These are phyloP conservation scores for Amanita muscaria DNA, from an alignment of 768 basidiomycete species.

Conservation along the genomic window DNA sequence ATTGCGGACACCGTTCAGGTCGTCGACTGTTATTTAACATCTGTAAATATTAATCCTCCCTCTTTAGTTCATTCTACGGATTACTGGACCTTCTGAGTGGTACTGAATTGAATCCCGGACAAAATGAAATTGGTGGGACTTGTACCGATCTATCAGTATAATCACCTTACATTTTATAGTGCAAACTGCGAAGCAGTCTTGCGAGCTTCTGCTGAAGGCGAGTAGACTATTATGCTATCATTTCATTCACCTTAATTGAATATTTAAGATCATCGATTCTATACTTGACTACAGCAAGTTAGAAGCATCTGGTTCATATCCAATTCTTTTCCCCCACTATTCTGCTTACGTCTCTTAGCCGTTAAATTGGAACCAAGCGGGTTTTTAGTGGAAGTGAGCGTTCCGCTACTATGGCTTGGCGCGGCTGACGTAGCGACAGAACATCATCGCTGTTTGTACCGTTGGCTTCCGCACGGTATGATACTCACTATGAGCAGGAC, in stretches of 20 bases:
- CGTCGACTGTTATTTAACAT: not conserved
- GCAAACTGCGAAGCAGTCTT: constrained; percentile 72
- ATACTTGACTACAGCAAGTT: constrained; percentile 76
- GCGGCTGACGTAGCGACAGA: constrained; percentile 25
- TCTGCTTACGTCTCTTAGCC: constrained; percentile 28
- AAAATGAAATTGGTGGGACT: constrained; percentile 55
- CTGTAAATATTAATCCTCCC: constrained; percentile 2
- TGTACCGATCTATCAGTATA: not conserved
- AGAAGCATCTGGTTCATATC: constrained; percentile 52
- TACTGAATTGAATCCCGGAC: constrained; percentile 59
- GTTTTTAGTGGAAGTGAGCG: constrained; percentile 51
- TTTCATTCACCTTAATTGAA: not conserved
- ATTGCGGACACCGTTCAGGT: constrained; percentile 71
- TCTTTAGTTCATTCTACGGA: constrained; percentile 61
- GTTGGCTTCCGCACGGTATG: not conserved
- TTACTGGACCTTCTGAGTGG: constrained; percentile 65
- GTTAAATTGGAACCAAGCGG: constrained; percentile 62
- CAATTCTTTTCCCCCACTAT: not conserved
- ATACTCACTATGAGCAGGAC: constrained; percentile 33
- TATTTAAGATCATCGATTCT: constrained; percentile 60
- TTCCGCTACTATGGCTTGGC: too few relatives aligned
- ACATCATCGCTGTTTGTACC: constrained; percentile 52
- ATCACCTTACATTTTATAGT: constrained; percentile 27
- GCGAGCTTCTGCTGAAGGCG: constrained; percentile 65
- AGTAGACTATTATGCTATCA: not conserved